Conservation (phyloP, 495 filamentous ascomycete species). For the Sporormia fimetaria region DNA sequence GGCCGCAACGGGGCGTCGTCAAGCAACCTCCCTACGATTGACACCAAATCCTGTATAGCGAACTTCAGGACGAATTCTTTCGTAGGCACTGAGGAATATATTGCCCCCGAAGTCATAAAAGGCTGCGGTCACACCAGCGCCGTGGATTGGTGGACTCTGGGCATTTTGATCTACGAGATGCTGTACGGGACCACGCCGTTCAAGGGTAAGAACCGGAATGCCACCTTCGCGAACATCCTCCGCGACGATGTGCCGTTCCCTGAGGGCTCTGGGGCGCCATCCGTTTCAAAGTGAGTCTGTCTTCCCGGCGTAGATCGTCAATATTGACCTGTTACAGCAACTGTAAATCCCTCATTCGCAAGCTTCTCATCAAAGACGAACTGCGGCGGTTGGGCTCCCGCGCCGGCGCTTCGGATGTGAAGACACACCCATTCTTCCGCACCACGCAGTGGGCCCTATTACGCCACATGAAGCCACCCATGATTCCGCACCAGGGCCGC, state of each 20-base stretch:
- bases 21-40: conserved; percentile 80
- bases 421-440: conserved; percentile 91
- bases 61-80: conserved; percentile 98
- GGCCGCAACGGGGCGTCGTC: conserved; percentile 71
- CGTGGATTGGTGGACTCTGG: conserved; percentile 98
- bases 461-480: conserved; percentile 96
- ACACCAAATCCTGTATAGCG: conserved; percentile 95
- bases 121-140: conserved; percentile 96
- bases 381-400: conserved; percentile 87
- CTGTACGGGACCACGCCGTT: conserved; percentile 97
- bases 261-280: conserved; percentile 70
- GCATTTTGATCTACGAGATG: conserved; percentile 97
- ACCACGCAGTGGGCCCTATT: conserved; percentile 93
- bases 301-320: conserved; percentile 1
- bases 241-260: conserved; percentile 91
- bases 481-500: conserved; percentile 84
- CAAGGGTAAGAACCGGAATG: conserved; percentile 98
- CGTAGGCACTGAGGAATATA: conserved; percentile 97
- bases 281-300: conserved; percentile 72
- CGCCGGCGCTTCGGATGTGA: conserved; percentile 93
- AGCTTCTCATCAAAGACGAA: conserved; percentile 96
- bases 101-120: conserved; percentile 96
- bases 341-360: conserved; percentile 94
- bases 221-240: conserved; percentile 94
- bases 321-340: conserved; percentile 43